phyloP scores from a whole-genome alignment of 106 monocot species.

The Agapanthus africanus region DNA sequence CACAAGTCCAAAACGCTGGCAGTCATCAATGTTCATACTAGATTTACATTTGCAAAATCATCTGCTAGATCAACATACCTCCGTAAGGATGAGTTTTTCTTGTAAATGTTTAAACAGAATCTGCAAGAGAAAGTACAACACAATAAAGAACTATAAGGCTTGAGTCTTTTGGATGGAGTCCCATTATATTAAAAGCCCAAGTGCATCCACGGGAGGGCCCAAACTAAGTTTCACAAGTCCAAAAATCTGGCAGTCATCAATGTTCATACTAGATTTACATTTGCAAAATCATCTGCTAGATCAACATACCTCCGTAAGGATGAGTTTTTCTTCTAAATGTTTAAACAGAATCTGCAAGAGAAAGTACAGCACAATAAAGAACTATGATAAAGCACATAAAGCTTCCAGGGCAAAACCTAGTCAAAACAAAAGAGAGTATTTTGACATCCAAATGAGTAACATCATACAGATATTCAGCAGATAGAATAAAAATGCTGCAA shows the following conservation, averaged over 20 bases:
- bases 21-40: not conserved
- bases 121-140: constrained; percentile 33
- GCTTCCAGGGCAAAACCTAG: constrained; percentile 2
- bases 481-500: not conserved
- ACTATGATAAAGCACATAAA: not conserved
- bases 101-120: constrained; percentile 87
- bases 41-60: not conserved
- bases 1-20: not conserved
- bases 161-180: no score
- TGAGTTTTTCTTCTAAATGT: constrained; percentile 88
- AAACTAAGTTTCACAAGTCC: no score
- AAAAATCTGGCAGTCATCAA: not conserved
- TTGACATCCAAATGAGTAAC: constrained; percentile 4
- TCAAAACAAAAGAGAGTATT: not conserved
- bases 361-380: constrained; percentile 1
- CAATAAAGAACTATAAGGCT: no score
- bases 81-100: constrained; percentile 76
- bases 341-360: constrained; percentile 72
- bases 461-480: not conserved
- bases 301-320: constrained; percentile 67
- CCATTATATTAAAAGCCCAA: no score
- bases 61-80: constrained; percentile 36
- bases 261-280: not conserved
- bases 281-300: not conserved
- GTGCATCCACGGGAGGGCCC: no score